A percentile compares a stretch with the other conserved stretches of the same genome.
Conservation (phyloP, 2,329 filamentous ascomycete species). For the Pseudogymnoascus sp. region DNA sequence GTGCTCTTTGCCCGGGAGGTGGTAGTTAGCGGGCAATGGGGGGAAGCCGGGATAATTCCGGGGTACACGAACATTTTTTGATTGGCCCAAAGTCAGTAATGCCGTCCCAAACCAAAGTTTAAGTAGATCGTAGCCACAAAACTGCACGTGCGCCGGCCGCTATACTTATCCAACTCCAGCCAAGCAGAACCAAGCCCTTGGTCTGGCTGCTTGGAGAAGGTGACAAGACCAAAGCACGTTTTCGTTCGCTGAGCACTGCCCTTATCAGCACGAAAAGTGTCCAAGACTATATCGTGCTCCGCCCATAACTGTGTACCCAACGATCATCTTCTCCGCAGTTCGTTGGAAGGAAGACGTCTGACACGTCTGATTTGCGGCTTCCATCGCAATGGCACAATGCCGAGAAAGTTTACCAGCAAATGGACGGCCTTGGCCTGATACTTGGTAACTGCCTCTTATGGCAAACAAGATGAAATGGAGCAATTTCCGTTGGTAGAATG, state of each 20-base stretch:
- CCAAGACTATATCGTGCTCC: neutral
- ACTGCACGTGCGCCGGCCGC: neutral
- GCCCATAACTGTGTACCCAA: neutral
- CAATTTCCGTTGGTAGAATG: neutral
- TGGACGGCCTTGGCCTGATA: neutral
- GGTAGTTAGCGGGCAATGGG: neutral
- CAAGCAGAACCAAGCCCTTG: slow-evolving; percentile 2
- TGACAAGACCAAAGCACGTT: neutral
- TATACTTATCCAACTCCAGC: neutral
- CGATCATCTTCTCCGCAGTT: neutral
- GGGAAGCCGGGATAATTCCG: neutral
- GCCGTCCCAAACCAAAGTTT: neutral
- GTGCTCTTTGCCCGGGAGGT: neutral
- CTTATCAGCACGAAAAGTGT: neutral
- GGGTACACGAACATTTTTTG: neutral
- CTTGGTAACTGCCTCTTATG: slow-evolving; percentile 8
- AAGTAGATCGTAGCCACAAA: neutral
- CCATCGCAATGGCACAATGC: neutral
- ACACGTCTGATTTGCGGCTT: slow-evolving; percentile 1
- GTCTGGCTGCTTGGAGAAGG: slow-evolving; percentile 1
- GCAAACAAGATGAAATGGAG: slow-evolving; percentile 1
- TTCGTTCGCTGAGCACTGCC: neutral
- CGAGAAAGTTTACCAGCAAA: neutral
- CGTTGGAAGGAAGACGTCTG: neutral
- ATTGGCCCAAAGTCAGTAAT: slow-evolving; percentile 1